Base-by-base conservation (phyloP, 1,139 yeast genomes). In the Starmera stellimalicola region DNA sequence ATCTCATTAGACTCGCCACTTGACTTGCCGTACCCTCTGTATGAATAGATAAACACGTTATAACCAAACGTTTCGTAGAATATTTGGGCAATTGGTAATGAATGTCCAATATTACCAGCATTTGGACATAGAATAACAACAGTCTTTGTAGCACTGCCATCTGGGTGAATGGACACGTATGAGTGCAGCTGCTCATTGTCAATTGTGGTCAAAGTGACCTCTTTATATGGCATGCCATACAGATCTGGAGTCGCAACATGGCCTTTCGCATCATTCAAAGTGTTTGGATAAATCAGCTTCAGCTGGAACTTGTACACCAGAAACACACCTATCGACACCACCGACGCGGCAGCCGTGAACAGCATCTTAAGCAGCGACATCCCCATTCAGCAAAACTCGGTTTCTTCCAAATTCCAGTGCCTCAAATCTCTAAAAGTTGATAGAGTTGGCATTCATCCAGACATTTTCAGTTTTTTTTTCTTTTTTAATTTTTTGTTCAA, bases 81-180 rank as follows among this genome's bases (percentile, higher is more conserved):
- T 12, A 80, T 60, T 34, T 78, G 68, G 2, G 83, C 94, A 7
- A 87, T 71, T 1, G 97, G 96, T 35, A 91, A 63, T 16, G 87
- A 79, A 53, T 85, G 91, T 25, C 98, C 98, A 37, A 91, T 91
- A 55, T 93, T 91, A 5, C 98, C 98, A 3, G 97, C 98, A 58
- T 91, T 91, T 4, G 98, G 98, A 29, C 87, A 79, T 36, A 87
- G 65, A 22, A 91, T 68, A 31, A 93, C 52, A 7, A 91, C 68
- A 0, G 98, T 88, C 41, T 80, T 79, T 1, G 64, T 49, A 5
- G 58, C 47, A 11, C 50, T 50, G 3, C 54, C 45, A 45, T 75
- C 73, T 22, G 25, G 25, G 30, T 77, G 83, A 12, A 55, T 40
- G 35, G 73, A 53, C 6, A 66, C 50, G 50, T 55, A 78, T 2